Percentiles rank a stretch among this genome's conserved stretches.
phyloP scores from a whole-genome alignment of 495 filamentous ascomycete genomes.

The Talaromyces adpressus region DNA sequence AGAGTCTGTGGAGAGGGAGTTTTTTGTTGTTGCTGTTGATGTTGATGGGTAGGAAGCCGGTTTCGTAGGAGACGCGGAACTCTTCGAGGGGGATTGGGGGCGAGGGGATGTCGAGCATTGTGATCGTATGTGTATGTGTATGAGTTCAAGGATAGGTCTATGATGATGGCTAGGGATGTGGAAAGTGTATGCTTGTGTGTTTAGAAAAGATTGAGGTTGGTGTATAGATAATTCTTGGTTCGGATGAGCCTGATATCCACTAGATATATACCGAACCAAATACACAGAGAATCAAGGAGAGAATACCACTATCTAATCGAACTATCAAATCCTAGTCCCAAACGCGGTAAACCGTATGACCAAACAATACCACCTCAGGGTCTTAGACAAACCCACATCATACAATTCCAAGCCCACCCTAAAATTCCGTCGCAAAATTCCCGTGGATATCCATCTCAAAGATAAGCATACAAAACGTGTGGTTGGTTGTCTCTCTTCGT shows the following conservation, averaged over 20 bases:
- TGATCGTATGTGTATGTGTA: not conserved
- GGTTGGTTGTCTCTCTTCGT: not conserved
- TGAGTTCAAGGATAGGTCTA: not conserved
- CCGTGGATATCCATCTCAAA: not conserved
- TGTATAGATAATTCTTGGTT: not conserved
- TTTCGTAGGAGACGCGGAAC: slow-evolving; percentile 71
- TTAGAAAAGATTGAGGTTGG: not conserved
- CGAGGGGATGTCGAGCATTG: slow-evolving; percentile 19
- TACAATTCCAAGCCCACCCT: not conserved
- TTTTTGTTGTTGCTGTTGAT: slow-evolving; percentile 24
- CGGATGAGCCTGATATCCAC: not conserved
- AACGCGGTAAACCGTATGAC: not conserved
- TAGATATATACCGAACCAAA: not conserved
- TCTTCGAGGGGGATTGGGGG: slow-evolving; percentile 65
- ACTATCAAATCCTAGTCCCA: not conserved
- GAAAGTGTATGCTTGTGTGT: not conserved
- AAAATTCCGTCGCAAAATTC: not conserved
- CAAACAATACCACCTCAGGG: not conserved
- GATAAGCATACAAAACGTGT: not conserved
- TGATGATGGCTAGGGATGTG: not conserved
- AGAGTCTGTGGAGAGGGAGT: slow-evolving; percentile 64
- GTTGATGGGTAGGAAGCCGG: slow-evolving; percentile 72
- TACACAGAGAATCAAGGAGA: not conserved
- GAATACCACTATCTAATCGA: not conserved
- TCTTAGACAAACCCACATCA: not conserved